phyloP scores from a whole-genome alignment of 192 early-diverging fungal species.

The Linnemannia schmuckeri region DNA sequence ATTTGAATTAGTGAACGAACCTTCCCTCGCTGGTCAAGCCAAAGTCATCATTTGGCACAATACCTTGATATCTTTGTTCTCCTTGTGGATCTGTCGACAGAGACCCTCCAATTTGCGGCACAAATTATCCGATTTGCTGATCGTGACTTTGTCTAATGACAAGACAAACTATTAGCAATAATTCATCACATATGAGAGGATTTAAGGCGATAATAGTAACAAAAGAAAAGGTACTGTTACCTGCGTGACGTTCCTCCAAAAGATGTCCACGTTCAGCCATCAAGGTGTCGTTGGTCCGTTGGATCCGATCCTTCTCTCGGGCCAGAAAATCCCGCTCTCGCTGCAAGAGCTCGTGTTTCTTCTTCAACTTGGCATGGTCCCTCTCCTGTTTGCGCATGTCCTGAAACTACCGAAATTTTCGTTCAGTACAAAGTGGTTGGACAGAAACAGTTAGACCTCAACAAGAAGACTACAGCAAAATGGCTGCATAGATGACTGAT shows the following conservation, averaged over 20 bases:
- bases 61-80: conserved; percentile 70
- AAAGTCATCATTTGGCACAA: background rate
- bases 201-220: too few relatives aligned
- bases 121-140: conserved; percentile 44
- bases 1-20: background rate
- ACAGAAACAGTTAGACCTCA: background rate
- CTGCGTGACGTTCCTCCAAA: conserved; percentile 15
- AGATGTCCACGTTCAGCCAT: conserved; percentile 9
- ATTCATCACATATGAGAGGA: background rate
- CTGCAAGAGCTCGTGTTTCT: conserved; percentile 60
- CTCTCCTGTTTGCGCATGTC: conserved; percentile 70
- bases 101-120: conserved; percentile 71
- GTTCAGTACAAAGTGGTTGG: background rate
- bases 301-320: conserved; percentile 33
- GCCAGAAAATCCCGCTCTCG: conserved; percentile 66
- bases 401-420: conserved; percentile 61
- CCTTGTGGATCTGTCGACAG: conserved; percentile 72
- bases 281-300: conserved; percentile 8
- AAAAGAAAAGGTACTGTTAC: background rate
- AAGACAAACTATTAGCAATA: background rate
- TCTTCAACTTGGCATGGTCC: conserved; percentile 61
- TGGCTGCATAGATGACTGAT: background rate
- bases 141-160: conserved; percentile 39
- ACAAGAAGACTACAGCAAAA: background rate
- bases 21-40: background rate